Percentiles rank a stretch among this genome's conserved stretches.
These are phyloP conservation scores for Allium fistulosum DNA, from an alignment of 106 monocot species.

Conservation along the genomic window DNA sequence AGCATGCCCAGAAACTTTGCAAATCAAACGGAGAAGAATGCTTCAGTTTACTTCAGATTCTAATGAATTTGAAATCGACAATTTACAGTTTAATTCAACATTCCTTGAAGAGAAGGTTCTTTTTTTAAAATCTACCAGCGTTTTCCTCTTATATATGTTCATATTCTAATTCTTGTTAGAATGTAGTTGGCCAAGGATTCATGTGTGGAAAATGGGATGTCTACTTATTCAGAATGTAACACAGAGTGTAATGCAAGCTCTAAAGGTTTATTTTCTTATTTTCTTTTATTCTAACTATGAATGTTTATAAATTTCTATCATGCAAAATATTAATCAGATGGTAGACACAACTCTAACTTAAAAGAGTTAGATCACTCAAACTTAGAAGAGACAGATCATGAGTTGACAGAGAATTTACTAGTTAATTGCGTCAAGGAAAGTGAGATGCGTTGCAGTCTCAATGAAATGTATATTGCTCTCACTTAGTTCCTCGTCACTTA, in stretches of 20 bases:
- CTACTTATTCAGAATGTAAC: conserved; percentile 38
- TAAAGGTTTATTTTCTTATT: conserved; percentile 28
- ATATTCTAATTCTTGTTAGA: not conserved
- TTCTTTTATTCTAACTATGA: not conserved
- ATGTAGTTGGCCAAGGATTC: conserved; percentile 32
- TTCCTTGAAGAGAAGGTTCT: conserved; percentile 38
- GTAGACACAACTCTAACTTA: conserved; percentile 25
- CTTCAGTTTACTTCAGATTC: conserved; percentile 57
- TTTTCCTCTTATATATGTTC: not conserved
- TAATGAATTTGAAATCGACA: conserved; percentile 20
- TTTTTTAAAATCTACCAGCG: not conserved
- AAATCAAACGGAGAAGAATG: conserved; percentile 75
- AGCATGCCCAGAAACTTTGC: conserved; percentile 42
- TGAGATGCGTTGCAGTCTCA: conserved; percentile 13
- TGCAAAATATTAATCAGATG: conserved; percentile 10
- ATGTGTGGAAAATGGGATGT: conserved; percentile 24
- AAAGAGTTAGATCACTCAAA: conserved; percentile 41
- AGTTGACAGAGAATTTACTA: conserved; percentile 32
- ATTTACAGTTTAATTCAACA: conserved; percentile 20
- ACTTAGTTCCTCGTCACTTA: not conserved
- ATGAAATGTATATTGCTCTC: conserved; percentile 43
- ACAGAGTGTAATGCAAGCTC: conserved; percentile 28
- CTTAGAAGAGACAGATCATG: conserved; percentile 49
- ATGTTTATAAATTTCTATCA: not conserved
- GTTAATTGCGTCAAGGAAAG: conserved; percentile 6